phyloP scores from a whole-genome alignment of 2,329 filamentous ascomycete species.

The Colletotrichum cereale region DNA sequence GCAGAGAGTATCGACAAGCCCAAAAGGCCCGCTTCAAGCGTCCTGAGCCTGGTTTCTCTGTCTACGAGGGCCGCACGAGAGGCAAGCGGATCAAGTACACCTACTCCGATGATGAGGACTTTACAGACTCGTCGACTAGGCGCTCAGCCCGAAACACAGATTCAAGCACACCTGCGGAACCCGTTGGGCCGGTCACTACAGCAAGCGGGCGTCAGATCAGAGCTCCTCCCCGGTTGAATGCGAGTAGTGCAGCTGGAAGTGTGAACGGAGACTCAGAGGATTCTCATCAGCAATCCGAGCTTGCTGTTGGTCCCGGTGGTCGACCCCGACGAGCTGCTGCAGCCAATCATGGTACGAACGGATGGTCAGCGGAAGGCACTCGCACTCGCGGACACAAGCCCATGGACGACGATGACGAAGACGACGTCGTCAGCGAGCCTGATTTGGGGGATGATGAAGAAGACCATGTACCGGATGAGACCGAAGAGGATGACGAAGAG shows the following conservation, averaged over 20 bases:
- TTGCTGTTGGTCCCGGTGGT: constrained; percentile 57
- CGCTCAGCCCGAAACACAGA: constrained; percentile 81
- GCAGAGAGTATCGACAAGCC: constrained; percentile 88
- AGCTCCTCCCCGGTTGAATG: constrained; percentile 74
- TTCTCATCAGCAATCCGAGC: constrained; percentile 46
- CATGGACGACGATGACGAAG: constrained; percentile 69
- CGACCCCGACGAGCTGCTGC: constrained; percentile 65
- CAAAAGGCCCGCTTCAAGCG: constrained; percentile 90
- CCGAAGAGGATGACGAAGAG: constrained; percentile 69
- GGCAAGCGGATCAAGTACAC: constrained; percentile 98
- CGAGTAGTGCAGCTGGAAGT: constrained; percentile 61
- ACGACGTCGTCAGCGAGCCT: constrained; percentile 78
- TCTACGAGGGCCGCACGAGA: constrained; percentile 95
- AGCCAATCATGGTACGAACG: constrained; percentile 62
- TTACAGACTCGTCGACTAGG: constrained; percentile 73
- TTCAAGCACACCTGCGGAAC: constrained; percentile 78
- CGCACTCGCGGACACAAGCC: constrained; percentile 57
- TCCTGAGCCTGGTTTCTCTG: constrained; percentile 88
- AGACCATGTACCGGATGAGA: constrained; percentile 72
- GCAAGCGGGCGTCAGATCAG: constrained; percentile 89
- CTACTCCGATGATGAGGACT: constrained; percentile 86
- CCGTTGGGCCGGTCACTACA: constrained; percentile 73
- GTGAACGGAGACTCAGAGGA: constrained; percentile 59
- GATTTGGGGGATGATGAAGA: constrained; percentile 83
- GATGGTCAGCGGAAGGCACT: constrained; percentile 51